Base-by-base conservation (phyloP, 139 green algal species). In the Chlorella sp. region DNA sequence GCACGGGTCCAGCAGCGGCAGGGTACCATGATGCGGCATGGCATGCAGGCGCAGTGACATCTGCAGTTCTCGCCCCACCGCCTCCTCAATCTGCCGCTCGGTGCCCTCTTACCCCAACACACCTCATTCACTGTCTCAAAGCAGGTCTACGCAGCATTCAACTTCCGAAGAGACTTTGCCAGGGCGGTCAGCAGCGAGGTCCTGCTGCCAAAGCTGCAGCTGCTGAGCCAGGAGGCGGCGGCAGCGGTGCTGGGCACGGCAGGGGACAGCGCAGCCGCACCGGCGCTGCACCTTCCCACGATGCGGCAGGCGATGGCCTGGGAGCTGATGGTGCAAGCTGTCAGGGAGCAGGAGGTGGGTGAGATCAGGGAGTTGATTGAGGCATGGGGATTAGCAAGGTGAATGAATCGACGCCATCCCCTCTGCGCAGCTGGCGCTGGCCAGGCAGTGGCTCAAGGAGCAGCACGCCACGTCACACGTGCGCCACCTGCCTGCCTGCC, bases 231-330 rank as follows among this genome's bases (percentile, higher is more conserved):
- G 23, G 41, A 35, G 1, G 66, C 59, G 3, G 65, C 69, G 1
- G 31, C 67, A 23, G 19, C 53, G 69, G 38, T 41, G n/a, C 46
- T 66, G 27, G 2, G 8, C 41, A 25, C 35, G 40, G 35, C 60
- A n/a, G 6, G 15, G 43, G 60, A 3, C 17, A 9, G 60, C 25
- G 62, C 62, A 5, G 21, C 8, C 23, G 38, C 40, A 35, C 40
- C 2, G 11, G 15, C 19, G 6, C 9, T 88, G 11, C 77, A 89
- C 43, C 43, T 70, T 17, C 81, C 84, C 7, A 50, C 60, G 42
- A 83, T 89, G 84, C 78, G 75, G 25, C 77, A 85, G 68, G 74
- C 74, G 27, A 81, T 89, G 15, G 84, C 77, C 1, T 89, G 84
- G 84, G 70, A 85, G 77, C 68, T 89, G 50, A 81, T 77, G 8